These are phyloP conservation scores for Agrocybe pediades DNA, from an alignment of 768 basidiomycete species.

Conservation along the genomic window DNA sequence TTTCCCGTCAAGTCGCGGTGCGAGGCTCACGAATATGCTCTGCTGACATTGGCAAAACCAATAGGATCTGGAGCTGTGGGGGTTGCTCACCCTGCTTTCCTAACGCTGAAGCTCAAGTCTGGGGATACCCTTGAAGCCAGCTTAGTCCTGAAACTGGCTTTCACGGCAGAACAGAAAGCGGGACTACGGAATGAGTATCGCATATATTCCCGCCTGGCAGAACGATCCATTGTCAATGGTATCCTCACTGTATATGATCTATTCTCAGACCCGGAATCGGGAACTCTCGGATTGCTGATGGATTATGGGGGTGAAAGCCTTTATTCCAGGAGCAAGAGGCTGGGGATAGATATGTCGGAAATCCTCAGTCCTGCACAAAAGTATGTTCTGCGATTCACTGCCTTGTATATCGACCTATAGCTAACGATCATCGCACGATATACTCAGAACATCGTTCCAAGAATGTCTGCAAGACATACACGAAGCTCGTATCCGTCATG, in stretches of 20 bases:
- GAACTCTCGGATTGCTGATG: conserved; percentile 16
- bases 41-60: conserved; percentile 5
- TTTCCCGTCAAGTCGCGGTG: not conserved
- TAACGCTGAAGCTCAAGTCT: conserved; percentile 1
- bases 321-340: too few species aligned
- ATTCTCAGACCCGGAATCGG: conserved; percentile 13
- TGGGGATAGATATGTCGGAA: too few species aligned
- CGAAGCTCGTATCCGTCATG: too few species aligned
- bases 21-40: not conserved
- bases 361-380: too few species aligned
- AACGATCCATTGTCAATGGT: conserved; percentile 4
- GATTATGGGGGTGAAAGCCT: conserved; percentile 1
- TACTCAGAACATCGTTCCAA: too few species aligned
- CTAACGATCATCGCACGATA: too few species aligned
- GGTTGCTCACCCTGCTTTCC: conserved; percentile 8
- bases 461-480: too few species aligned
- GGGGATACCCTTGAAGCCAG: not conserved
- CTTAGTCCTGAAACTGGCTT: conserved; percentile 15
- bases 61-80: conserved; percentile 11
- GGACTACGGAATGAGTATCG: conserved; percentile 15
- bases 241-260: conserved; percentile 12
- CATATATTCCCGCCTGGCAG: conserved; percentile 15
- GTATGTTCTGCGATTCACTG: too few species aligned
- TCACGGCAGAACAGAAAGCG: conserved; percentile 2
- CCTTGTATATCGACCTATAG: too few species aligned